Base-by-base conservation (phyloP, 345 rosid genomes). In the Populus pruinosa region DNA sequence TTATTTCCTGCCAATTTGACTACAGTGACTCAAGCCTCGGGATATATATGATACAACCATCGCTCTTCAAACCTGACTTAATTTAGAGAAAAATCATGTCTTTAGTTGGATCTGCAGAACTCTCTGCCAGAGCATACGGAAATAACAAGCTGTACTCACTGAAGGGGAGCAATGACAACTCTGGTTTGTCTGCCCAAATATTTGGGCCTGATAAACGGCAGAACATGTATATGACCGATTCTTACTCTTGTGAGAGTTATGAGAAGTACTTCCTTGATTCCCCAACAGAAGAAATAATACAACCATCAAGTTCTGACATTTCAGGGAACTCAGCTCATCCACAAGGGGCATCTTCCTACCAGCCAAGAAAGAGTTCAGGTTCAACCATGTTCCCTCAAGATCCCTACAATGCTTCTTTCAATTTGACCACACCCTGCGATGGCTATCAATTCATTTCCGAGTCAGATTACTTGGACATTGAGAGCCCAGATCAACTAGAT, bases 261-360 rank as follows among this genome's bases (percentile, higher is more conserved):
- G 97, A 91, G 78, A 91, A 92, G 84, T 93, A 90, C 83, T 88
- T 95, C 81, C 83, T 87, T 14, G 94, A 88, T 68, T 96, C 98
- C 12, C 96, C 94, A 20, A 76, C 81, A 0, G 92, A 88, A 55
- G 99, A 91, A 77, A 79, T 78, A 25, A 75, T 76, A 2, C 87
- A 85, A 5, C 88, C 92, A 67, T 78, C 91, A 36, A 87, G 87
- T 71, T 89, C 94, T 10, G 87, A 82, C 14, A 65, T 85, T 41
- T 92, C 96, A 18, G 93, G 80, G 33, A 80, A 86, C 86, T 87
- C 91, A 21, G 82, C 86, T 82, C 82, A 75, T 44, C 85, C 47
- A 5, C 83, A 81, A 21, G 88, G 82, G 66, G 82, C 83, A 18
- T 72, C 87, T 59, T 89, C 91, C 73, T 85, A 71, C 76, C 91